These are phyloP conservation scores for Gnomoniopsis smithogilvyi DNA, from an alignment of 2,329 filamentous ascomycete genomes.

Conservation along the genomic window DNA sequence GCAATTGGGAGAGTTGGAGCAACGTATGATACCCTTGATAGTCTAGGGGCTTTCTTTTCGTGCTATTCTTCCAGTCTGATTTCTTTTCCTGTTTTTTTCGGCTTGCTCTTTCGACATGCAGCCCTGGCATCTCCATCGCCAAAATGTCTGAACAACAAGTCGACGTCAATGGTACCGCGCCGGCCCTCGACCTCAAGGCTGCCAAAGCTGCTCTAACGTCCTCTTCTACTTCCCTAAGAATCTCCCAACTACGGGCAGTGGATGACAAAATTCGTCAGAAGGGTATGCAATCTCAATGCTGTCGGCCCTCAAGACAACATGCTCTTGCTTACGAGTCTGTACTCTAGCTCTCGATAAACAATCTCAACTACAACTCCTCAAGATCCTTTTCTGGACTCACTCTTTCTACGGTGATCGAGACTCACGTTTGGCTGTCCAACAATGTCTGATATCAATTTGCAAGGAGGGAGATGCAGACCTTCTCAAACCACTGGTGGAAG, in stretches of 20 bases:
- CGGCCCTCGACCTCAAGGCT: constrained; percentile 47
- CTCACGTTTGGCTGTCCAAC: constrained; percentile 79
- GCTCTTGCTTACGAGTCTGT: constrained; percentile 12
- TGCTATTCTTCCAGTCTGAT: not conserved
- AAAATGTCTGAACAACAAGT: constrained; percentile 48
- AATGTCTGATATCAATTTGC: constrained; percentile 68
- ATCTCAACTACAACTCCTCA: constrained; percentile 55
- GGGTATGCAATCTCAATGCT: constrained; percentile 37
- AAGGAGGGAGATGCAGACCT: constrained; percentile 53
- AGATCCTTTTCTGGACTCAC: constrained; percentile 82
- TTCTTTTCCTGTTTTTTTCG: not conserved
- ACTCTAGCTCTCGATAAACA: constrained; percentile 44
- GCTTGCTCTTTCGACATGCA: constrained; percentile 29
- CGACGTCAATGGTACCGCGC: constrained; percentile 36
- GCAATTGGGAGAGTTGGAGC: constrained; percentile 8
- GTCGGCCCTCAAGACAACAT: not conserved
- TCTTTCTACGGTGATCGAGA: constrained; percentile 80
- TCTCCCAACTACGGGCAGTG: constrained; percentile 51
- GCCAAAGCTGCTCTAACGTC: constrained; percentile 52
- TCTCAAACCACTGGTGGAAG: constrained; percentile 62
- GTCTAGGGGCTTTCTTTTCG: not conserved
- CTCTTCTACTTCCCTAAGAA: constrained; percentile 58
- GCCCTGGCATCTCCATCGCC: constrained; percentile 27
- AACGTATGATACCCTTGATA: constrained; percentile 13
- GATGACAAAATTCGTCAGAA: constrained; percentile 55